Evolutionary conservation across 2,329 filamentous ascomycete species (phyloP).

Genomic region (Chaetothyriales sp.): DNA sequence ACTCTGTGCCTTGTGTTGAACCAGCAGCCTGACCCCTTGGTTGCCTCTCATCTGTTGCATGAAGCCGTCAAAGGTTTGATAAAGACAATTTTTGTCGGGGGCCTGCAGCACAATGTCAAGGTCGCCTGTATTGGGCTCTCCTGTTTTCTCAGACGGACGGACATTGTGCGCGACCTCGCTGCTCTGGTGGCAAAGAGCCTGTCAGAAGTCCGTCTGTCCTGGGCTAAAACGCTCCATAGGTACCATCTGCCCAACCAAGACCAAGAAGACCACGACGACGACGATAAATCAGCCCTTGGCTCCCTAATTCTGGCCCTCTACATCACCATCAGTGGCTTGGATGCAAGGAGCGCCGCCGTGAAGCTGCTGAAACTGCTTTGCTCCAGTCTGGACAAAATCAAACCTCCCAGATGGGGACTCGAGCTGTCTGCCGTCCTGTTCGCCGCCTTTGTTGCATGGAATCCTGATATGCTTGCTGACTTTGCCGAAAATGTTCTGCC

Average conservation of each 20-base stretch:
- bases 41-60: conserved; percentile 3
- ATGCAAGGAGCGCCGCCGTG: conserved; percentile 14
- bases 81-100: conserved; percentile 8
- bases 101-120: conserved; percentile 12
- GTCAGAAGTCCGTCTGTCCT: conserved; percentile 2
- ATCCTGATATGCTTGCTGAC: conserved; percentile 8
- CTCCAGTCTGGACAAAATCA: background rate
- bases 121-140: conserved; percentile 14
- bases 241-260: conserved; percentile 6
- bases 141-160: conserved; percentile 10
- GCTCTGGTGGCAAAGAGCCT: conserved; percentile 2
- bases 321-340: conserved; percentile 12
- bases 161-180: conserved; percentile 5
- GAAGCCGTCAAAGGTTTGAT: conserved; percentile 8
- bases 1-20: conserved; percentile 20
- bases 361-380: conserved; percentile 14
- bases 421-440: background rate
- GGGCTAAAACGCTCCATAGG: conserved; percentile 4
- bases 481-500: conserved; percentile 15
- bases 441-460: conserved; percentile 7
- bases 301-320: conserved; percentile 11
- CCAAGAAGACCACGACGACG: background rate
- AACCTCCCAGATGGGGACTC: conserved; percentile 3
- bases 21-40: conserved; percentile 18
- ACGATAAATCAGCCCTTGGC: conserved; percentile 1